Conservation (phyloP, 495 filamentous ascomycete genomes). For the Bathelium albidoporum region DNA sequence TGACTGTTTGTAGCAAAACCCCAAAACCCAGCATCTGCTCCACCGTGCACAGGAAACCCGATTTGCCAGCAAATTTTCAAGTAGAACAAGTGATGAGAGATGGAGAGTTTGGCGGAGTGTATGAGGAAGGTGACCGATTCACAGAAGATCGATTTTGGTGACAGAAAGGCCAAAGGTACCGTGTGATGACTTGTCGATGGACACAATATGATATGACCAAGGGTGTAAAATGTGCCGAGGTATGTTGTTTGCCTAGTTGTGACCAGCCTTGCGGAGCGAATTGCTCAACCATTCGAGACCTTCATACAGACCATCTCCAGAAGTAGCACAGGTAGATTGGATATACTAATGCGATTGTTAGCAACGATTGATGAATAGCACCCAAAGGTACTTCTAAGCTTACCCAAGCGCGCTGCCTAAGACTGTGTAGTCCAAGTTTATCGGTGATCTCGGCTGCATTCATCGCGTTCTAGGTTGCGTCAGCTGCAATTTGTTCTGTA, state of each 20-base stretch:
- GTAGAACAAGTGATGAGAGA: constrained; percentile 6
- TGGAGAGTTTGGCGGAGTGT: constrained; percentile 2
- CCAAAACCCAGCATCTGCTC: constrained; percentile 5
- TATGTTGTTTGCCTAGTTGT: constrained; percentile 44
- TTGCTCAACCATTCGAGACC: constrained; percentile 98
- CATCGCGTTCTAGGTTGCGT: constrained; percentile 75
- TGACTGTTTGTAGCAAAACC: background rate
- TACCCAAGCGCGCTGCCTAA: constrained; percentile 98
- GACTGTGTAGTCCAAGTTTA: constrained; percentile 97
- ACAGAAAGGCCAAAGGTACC: background rate
- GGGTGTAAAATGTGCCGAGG: background rate
- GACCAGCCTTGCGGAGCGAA: constrained; percentile 84
- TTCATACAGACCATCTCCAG: constrained; percentile 98
- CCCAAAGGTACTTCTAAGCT: constrained; percentile 33
- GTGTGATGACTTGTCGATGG: background rate
- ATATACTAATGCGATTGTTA: constrained; percentile 60
- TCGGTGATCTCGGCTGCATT: constrained; percentile 98
- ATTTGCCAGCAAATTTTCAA: constrained; percentile 5
- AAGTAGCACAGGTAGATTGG: constrained; percentile 98
- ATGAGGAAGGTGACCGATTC: background rate
- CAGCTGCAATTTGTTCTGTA: background rate
- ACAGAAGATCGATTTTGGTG: background rate
- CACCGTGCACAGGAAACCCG: constrained; percentile 3
- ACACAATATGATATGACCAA: background rate
- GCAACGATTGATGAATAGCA: background rate